phyloP scores from a whole-genome alignment of 148 eudicot species.

The Rhododendron griersonianum region DNA sequence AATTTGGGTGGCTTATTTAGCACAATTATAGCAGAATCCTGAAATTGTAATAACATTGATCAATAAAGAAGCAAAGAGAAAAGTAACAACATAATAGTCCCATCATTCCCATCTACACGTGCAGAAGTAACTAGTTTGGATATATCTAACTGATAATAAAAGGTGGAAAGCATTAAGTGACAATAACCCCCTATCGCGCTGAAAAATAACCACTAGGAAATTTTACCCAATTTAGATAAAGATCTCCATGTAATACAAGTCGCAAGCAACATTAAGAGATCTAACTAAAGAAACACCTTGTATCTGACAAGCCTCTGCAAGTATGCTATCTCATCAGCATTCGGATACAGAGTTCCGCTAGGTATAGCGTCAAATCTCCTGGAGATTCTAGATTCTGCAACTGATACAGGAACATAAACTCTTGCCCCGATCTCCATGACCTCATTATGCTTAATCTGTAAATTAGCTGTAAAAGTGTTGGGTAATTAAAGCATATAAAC shows the following conservation, averaged over 20 bases:
- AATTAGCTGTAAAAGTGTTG: constrained; percentile 40
- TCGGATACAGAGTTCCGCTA: constrained; percentile 78
- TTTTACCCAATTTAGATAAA: background rate
- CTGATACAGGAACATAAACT: constrained; percentile 69
- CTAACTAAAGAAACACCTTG: constrained; percentile 44
- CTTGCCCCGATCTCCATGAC: constrained; percentile 72
- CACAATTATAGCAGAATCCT: constrained; percentile 86
- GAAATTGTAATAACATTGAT: constrained; percentile 18
- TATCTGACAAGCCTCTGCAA: constrained; percentile 86
- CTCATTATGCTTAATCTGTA: constrained; percentile 82
- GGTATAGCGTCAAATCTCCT: constrained; percentile 87
- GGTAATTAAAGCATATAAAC: constrained; percentile 33
- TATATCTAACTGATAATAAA: background rate
- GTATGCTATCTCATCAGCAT: constrained; percentile 91
- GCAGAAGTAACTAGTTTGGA: background rate
- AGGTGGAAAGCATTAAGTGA: background rate
- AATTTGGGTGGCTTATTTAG: constrained; percentile 90
- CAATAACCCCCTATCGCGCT: background rate
- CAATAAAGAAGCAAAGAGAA: constrained; percentile 1
- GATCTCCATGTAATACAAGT: background rate
- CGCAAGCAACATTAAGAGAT: background rate
- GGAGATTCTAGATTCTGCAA: constrained; percentile 75
- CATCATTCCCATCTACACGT: background rate
- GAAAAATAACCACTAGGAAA: background rate
- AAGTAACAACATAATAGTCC: background rate